A percentile compares a stretch with the other conserved stretches of the same genome.
phyloP scores from a whole-genome alignment of 495 filamentous ascomycete species.

The Aspergillus campestris region DNA sequence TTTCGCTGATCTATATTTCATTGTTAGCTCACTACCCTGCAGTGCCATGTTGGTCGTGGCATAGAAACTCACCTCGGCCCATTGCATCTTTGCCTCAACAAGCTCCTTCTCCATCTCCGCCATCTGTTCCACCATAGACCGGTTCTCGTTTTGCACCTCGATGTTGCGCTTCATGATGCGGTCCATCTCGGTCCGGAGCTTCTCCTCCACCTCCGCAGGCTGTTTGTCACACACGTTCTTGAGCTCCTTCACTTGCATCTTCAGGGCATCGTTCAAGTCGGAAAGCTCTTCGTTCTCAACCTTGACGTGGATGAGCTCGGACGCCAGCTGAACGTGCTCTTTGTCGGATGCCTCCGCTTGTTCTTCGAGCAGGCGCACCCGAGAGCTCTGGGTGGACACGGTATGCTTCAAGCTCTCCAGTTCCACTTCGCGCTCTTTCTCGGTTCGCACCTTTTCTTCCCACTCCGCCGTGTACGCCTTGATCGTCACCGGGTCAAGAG shows the following conservation, averaged over 20 bases:
- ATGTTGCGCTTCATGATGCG: slow-evolving; percentile 85
- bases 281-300: slow-evolving; percentile 85
- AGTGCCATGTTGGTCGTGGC: not conserved
- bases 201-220: slow-evolving; percentile 76
- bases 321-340: slow-evolving; percentile 88
- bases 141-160: slow-evolving; percentile 92
- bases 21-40: slow-evolving; percentile 5
- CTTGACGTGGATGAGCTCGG: slow-evolving; percentile 81
- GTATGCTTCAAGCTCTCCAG: slow-evolving; percentile 64
- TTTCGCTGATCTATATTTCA: slow-evolving; percentile 37
- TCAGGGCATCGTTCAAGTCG: slow-evolving; percentile 81
- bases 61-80: slow-evolving; percentile 67
- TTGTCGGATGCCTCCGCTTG: slow-evolving; percentile 80
- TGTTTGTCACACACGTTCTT: slow-evolving; percentile 80
- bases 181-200: slow-evolving; percentile 80
- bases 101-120: slow-evolving; percentile 90
- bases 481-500: slow-evolving; percentile 72
- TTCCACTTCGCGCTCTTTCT: slow-evolving; percentile 76
- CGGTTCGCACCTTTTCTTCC: slow-evolving; percentile 73
- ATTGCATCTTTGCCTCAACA: slow-evolving; percentile 89
- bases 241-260: slow-evolving; percentile 73
- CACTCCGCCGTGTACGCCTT: slow-evolving; percentile 77
- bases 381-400: slow-evolving; percentile 53
- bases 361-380: slow-evolving; percentile 78
- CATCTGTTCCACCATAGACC: slow-evolving; percentile 79